Conservation (phyloP, 495 filamentous ascomycete species). For the Aspergillus conjunctus region DNA sequence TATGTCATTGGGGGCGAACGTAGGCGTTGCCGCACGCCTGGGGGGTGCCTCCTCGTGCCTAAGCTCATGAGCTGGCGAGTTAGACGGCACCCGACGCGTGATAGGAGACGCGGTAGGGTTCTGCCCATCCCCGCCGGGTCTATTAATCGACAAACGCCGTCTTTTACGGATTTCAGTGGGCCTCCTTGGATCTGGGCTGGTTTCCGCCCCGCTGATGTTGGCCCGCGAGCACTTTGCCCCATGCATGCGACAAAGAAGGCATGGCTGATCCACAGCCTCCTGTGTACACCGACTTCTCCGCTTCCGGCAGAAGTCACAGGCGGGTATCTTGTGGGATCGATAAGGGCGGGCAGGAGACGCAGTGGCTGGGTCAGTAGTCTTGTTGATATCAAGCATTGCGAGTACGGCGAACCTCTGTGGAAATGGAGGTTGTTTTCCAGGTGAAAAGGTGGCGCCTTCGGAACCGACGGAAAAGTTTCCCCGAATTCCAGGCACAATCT, state of each 20-base stretch:
- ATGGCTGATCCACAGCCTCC: constrained; percentile 12
- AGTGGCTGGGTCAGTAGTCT: not conserved
- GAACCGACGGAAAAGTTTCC: not conserved
- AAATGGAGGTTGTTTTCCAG: not conserved
- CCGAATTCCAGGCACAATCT: too few relatives aligned
- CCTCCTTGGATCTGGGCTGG: constrained; percentile 5
- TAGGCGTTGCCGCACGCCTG: not conserved
- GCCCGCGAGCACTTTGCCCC: constrained; percentile 8
- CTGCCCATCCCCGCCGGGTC: not conserved
- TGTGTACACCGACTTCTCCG: constrained; percentile 16
- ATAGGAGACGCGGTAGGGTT: not conserved
- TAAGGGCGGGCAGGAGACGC: constrained; percentile 9
- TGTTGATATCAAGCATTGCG: not conserved
- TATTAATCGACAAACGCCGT: constrained; percentile 1
- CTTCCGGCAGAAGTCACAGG: constrained; percentile 17
- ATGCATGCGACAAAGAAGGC: constrained; percentile 17
- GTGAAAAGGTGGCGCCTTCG: not conserved
- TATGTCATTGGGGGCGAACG: constrained; percentile 7
- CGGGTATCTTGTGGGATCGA: constrained; percentile 13
- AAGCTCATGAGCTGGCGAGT: not conserved
- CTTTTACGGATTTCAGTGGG: constrained; percentile 2
- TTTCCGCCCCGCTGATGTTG: not conserved
- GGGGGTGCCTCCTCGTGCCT: not conserved
- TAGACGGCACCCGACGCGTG: not conserved
- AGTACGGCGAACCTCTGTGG: not conserved